phyloP scores from a whole-genome alignment of 2,329 filamentous ascomycete species.

The Monosporascus ibericus region DNA sequence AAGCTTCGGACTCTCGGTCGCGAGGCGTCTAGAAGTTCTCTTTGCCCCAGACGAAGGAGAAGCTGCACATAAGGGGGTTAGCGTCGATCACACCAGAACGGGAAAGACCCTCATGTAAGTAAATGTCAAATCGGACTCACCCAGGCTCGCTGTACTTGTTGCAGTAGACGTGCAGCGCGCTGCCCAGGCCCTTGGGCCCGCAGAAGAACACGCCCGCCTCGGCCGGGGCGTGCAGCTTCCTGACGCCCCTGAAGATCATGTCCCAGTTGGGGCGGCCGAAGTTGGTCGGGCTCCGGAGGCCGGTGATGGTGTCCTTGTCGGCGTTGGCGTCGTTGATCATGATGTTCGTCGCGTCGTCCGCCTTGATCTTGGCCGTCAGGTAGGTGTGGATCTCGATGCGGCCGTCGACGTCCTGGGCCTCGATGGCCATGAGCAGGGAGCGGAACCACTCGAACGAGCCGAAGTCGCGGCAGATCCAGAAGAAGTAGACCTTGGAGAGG shows the following conservation, averaged over 20 bases:
- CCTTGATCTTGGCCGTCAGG: constrained; percentile 80
- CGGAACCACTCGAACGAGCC: constrained; percentile 88
- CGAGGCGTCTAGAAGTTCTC: constrained; percentile 53
- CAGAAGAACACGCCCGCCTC: constrained; percentile 82
- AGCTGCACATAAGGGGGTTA: constrained; percentile 30
- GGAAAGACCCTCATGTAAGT: background rate
- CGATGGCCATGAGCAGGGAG: constrained; percentile 75
- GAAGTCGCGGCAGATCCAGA: constrained; percentile 87
- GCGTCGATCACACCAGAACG: background rate
- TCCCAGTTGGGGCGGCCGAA: constrained; percentile 87
- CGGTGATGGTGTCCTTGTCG: constrained; percentile 79
- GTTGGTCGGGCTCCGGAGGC: constrained; percentile 74
- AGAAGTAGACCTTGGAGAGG: constrained; percentile 83
- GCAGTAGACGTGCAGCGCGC: constrained; percentile 72
- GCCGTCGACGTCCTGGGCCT: constrained; percentile 77
- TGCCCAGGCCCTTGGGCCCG: constrained; percentile 74
- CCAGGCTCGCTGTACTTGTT: constrained; percentile 83
- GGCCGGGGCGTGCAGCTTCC: constrained; percentile 68
- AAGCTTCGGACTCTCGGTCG: constrained; percentile 30
- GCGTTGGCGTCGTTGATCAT: constrained; percentile 88
- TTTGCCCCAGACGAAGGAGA: constrained; percentile 63
- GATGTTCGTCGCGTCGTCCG: constrained; percentile 81
- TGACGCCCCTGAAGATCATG: constrained; percentile 78
- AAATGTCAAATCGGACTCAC: constrained; percentile 40
- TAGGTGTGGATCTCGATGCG: constrained; percentile 88